Evolutionary conservation across 2,329 filamentous ascomycete species (phyloP), one percentile per base, ranked within the genome.

Genomic region (Cadophora sp.): DNA sequence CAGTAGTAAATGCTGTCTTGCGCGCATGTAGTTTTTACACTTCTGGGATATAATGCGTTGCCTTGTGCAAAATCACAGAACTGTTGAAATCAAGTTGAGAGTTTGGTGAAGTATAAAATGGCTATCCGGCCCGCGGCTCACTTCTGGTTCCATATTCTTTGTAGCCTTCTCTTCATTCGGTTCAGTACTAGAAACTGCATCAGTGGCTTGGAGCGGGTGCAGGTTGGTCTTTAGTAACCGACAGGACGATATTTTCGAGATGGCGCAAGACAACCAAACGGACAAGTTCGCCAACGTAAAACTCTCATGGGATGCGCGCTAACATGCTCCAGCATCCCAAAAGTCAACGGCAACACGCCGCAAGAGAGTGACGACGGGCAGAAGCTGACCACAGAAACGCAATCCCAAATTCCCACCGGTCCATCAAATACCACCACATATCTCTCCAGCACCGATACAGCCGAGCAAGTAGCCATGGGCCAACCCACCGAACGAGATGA

Each of bases 401-500:
- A 22, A 40, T 11, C 64, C 5, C 64, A 51, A 43, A 53, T 66
- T 8, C 55, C 64, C 22, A 66, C 34, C 26, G 64, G 53, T 27
- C 64, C 64, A 31, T 60, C 64, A 3, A 66, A 53, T 27, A 61
- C 48, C 26, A 40, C 11, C 11, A 61, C 46, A 3, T 66, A 66
- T 59, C 40, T 50, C 16, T 60, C 64, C 40, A 34, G 6, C 11
- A 19, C n/a, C n/a, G 64, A 61, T 11, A 66, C 26, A 24, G 24
- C 53, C 34, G 64, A 66, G 24, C 53, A 53, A 34, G 29, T 66
- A 34, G 64, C 48, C 14, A 64, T 64, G 50, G 62, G 58, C 2
- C 34, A 61, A 34, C 14, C 58, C 24, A 43, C 58, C 27, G 40
- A 26, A 27, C 34, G 40, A 26, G 19, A 61, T 24, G 58, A 22